These are phyloP conservation scores for Aureobasidium sp. DNA, from an alignment of 2,329 filamentous ascomycete genomes.

Conservation along the genomic window DNA sequence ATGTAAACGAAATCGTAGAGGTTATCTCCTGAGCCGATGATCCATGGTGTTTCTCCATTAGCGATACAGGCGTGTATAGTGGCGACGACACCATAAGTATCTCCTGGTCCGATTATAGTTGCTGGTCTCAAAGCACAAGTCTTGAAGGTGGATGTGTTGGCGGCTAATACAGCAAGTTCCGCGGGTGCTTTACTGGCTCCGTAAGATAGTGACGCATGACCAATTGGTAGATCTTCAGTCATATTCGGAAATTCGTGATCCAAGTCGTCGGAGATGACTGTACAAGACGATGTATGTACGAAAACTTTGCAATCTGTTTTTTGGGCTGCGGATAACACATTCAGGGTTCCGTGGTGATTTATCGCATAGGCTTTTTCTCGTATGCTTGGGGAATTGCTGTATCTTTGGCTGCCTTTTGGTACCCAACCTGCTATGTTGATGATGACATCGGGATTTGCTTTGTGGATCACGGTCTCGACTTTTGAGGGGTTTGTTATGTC, in stretches of 20 bases:
- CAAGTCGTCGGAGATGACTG: conserved; percentile 83
- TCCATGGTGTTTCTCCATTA: conserved; percentile 75
- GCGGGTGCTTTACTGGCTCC: conserved; percentile 91
- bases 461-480: conserved; percentile 57
- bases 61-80: conserved; percentile 78
- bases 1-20: conserved; percentile 79
- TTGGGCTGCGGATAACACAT: conserved; percentile 78
- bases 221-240: conserved; percentile 83
- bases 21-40: conserved; percentile 80
- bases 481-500: conserved; percentile 43
- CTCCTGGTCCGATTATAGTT: conserved; percentile 92
- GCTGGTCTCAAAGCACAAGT: conserved; percentile 88
- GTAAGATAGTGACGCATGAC: conserved; percentile 80
- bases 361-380: conserved; percentile 76
- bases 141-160: conserved; percentile 72
- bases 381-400: conserved; percentile 42
- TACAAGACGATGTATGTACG: conserved; percentile 92
- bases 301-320: conserved; percentile 76
- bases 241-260: conserved; percentile 82
- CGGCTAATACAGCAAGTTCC: conserved; percentile 81
- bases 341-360: conserved; percentile 88
- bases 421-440: conserved; percentile 82
- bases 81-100: conserved; percentile 74
- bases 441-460: conserved; percentile 80
- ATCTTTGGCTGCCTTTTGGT: conserved; percentile 42